A percentile compares a stretch with the other conserved stretches of the same genome.
Evolutionary conservation across 1,139 yeast species (phyloP).

Genomic region (Candida sp.): DNA sequence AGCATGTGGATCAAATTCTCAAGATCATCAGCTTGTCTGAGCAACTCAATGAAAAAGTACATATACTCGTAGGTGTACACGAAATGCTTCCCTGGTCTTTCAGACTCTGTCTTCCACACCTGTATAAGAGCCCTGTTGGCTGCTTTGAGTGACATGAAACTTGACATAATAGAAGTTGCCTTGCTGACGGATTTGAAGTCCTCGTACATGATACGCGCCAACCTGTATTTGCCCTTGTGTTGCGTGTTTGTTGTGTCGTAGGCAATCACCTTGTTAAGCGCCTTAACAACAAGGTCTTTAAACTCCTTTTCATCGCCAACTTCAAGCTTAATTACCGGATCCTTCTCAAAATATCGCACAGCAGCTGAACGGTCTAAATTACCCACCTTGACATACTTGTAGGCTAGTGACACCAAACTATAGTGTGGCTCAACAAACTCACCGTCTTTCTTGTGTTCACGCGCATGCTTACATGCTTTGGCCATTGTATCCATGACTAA

Average conservation of each 20-base stretch:
- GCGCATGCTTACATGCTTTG: conserved; percentile 20
- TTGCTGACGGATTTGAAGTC: conserved; percentile 53
- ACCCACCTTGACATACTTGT: conserved; percentile 54
- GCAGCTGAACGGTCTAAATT: conserved; percentile 41
- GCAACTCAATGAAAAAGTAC: conserved; percentile 60
- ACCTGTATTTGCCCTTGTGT: conserved; percentile 78
- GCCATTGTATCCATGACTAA: conserved; percentile 40
- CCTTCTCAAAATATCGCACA: conserved; percentile 35
- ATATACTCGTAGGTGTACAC: conserved; percentile 77
- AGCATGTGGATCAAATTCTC: conserved; percentile 61
- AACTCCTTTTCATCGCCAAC: conserved; percentile 20
- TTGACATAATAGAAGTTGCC: conserved; percentile 69
- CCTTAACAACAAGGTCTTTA: conserved; percentile 24
- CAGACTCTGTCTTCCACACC: conserved; percentile 94
- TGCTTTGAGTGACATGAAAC: conserved; percentile 67
- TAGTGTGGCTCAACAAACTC: conserved; percentile 78
- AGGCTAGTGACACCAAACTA: conserved; percentile 57
- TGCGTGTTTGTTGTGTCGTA: conserved; percentile 92
- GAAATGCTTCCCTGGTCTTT: conserved; percentile 94
- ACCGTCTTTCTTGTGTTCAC: conserved; percentile 41
- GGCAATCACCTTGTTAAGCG: conserved; percentile 42
- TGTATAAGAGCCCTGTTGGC: conserved; percentile 75
- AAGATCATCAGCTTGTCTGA: conserved; percentile 59
- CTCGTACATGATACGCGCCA: conserved; percentile 66
- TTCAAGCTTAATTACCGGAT: conserved; percentile 28